Conservation (phyloP, 73 alveolate species). For the Strombidium stylifer region DNA sequence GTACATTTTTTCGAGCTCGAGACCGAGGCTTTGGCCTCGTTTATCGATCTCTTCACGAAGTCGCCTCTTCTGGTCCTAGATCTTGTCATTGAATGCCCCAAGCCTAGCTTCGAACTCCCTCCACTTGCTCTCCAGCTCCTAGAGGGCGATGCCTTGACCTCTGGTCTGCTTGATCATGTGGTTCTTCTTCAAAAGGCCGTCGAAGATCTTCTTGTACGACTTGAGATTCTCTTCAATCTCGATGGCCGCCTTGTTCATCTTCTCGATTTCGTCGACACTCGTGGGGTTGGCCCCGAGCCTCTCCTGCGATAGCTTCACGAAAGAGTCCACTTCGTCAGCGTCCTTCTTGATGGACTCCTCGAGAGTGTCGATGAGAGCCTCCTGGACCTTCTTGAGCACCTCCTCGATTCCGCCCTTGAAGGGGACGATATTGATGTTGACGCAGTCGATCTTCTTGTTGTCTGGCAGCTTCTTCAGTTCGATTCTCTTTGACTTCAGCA, state of each 20-base stretch:
- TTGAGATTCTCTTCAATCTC: slow-evolving; percentile 85
- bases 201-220: slow-evolving; percentile 77
- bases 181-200: slow-evolving; percentile 85
- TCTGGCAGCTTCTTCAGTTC: slow-evolving; percentile 92
- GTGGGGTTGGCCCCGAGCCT: slow-evolving; percentile 89
- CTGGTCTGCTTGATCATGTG: slow-evolving; percentile 82
- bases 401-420: slow-evolving; percentile 88
- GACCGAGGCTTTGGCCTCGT: too few relatives aligned
- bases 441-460: slow-evolving; percentile 87
- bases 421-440: slow-evolving; percentile 80
- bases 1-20: too few relatives aligned
- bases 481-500: slow-evolving; percentile 87
- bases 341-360: slow-evolving; percentile 84
- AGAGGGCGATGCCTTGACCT: slow-evolving; percentile 88
- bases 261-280: slow-evolving; percentile 92
- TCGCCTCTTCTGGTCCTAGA: slow-evolving; percentile 91
- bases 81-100: slow-evolving; percentile 86
- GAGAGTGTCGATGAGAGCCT: slow-evolving; percentile 82
- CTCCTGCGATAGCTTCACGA: slow-evolving; percentile 85
- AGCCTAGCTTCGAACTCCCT: slow-evolving; percentile 92
- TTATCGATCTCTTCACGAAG: too few relatives aligned
- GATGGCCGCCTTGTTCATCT: slow-evolving; percentile 85
- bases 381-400: slow-evolving; percentile 91
- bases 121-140: slow-evolving; percentile 90
- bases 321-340: slow-evolving; percentile 79